These are phyloP conservation scores for Pichia nanzhaoensis DNA, from an alignment of 805 yeast species.

Conservation along the genomic window DNA sequence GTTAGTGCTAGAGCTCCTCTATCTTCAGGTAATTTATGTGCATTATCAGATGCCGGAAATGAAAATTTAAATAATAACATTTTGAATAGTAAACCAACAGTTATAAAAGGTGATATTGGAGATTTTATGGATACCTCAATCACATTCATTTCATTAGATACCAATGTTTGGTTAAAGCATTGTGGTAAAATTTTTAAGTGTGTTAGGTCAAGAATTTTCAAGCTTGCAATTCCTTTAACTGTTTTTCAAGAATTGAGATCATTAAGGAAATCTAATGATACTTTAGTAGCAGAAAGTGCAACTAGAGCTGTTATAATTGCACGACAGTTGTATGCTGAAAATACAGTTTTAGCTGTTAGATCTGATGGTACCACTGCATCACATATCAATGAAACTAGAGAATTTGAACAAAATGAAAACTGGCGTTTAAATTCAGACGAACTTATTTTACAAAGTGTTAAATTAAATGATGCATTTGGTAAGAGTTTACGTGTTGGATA, in stretches of 20 bases:
- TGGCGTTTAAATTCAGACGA: conserved; percentile 74
- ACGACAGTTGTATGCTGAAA: conserved; percentile 55
- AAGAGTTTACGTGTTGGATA: conserved; percentile 25
- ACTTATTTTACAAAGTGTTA: conserved; percentile 48
- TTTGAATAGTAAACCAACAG: background rate
- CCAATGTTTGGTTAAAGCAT: conserved; percentile 76
- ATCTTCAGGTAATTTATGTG: background rate
- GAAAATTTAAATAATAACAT: conserved; percentile 8
- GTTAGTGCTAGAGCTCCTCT: conserved; percentile 7
- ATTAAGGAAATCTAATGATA: conserved; percentile 62
- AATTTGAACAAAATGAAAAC: conserved; percentile 63
- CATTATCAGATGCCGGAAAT: conserved; percentile 6
- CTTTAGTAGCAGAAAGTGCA: conserved; percentile 71
- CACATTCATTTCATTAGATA: conserved; percentile 61
- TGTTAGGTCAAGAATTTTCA: conserved; percentile 51
- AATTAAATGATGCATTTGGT: conserved; percentile 28
- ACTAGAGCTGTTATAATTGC: conserved; percentile 72
- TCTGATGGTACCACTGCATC: conserved; percentile 66
- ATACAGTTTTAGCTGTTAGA: conserved; percentile 51
- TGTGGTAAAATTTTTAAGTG: conserved; percentile 72
- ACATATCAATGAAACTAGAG: conserved; percentile 63
- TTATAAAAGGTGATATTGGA: conserved; percentile 43
- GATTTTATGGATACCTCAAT: conserved; percentile 49
- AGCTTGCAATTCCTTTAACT: conserved; percentile 60
- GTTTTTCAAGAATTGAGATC: conserved; percentile 75